phyloP scores from a whole-genome alignment of 2,329 filamentous ascomycete genomes.

The Domatiomyces globalis region DNA sequence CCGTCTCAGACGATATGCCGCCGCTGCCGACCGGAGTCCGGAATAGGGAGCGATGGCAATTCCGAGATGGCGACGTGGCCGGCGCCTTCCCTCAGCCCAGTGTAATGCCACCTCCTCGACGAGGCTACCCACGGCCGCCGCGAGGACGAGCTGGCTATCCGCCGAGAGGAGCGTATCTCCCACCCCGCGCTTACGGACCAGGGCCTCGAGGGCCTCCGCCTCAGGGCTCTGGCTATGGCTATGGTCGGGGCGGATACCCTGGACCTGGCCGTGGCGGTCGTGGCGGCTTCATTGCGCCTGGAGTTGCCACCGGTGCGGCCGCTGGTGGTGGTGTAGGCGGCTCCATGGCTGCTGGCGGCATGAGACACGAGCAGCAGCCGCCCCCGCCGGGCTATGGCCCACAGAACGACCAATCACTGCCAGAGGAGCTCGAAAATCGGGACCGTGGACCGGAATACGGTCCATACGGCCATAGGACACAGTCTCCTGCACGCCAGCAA shows the following conservation, averaged over 20 bases:
- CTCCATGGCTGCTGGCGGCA: conserved; percentile 27
- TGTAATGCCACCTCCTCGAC: conserved; percentile 18
- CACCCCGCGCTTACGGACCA: conserved; percentile 24
- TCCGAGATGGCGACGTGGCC: not conserved
- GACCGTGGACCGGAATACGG: conserved; percentile 14
- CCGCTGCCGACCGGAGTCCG: conserved; percentile 10
- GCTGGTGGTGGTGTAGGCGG: conserved; percentile 31
- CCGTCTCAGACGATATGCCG: conserved; percentile 18
- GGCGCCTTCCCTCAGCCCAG: conserved; percentile 6
- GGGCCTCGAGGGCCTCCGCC: conserved; percentile 26
- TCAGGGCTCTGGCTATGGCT: conserved; percentile 26
- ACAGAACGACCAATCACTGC: conserved; percentile 3
- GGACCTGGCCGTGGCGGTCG: conserved; percentile 15
- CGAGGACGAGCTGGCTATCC: conserved; percentile 45
- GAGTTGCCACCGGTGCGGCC: conserved; percentile 11
- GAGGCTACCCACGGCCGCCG: conserved; percentile 28
- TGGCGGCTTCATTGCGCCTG: conserved; percentile 2
- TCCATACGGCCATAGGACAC: conserved; percentile 43
- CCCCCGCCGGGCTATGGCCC: conserved; percentile 36
- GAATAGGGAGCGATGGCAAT: conserved; percentile 3
- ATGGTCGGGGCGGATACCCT: conserved; percentile 29
- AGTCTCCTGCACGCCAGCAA: conserved; percentile 22
- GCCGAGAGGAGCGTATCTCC: conserved; percentile 16
- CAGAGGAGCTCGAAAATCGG: conserved; percentile 16
- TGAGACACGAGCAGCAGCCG: conserved; percentile 28